Evolutionary conservation across 352 stramenopile genomes (phyloP), one percentile per base, ranked within the genome.

Genomic region (Phytophthora nicotianae): DNA sequence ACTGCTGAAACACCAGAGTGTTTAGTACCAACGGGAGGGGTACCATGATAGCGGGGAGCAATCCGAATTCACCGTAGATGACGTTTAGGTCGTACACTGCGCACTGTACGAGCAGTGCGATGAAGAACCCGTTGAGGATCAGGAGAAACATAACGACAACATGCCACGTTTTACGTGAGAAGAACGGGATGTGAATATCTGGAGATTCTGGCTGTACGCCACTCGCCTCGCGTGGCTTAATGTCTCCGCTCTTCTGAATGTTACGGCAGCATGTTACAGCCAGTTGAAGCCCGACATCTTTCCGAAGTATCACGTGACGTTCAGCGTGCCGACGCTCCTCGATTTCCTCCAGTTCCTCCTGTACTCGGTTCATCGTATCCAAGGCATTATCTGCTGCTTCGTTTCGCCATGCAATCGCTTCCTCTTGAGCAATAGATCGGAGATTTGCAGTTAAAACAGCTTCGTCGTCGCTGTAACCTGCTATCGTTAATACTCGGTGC

Each of bases 101-200:
- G 41, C 79, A 89, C 50, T 89, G 79, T 4, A 77, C 64, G n/a
- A 89, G 62, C 4, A 89, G 67, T 9, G 76, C 79, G 29, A 75
- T 47, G 72, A 84, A 89, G 52, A 90, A 77, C 0, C 70, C 81
- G 48, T 90, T 90, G 21, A 90, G 62, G 61, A 90, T 83, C 16
- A 90, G 50, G 14, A 86, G 46, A 11, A 72, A 58, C 50, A 87
- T 83, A 52, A 90, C 68, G 1, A 71, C 13, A 48, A 89, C 83
- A 24, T 90, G 79, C 77, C 79, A 87, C 1, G 55, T 62, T 48
- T 89, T 89, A 9, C 72, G 71, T 0, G 77, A 88, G 49, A 88
- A 89, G 61, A 72, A 85, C 17, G 64, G 68, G 37, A 80, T 62
- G 6, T 49, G 58, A 41, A 67, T 69, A 4, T 48, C n/a, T 24